A percentile compares a stretch with the other conserved stretches of the same genome.
These are phyloP conservation scores for Lumnitzera racemosa DNA, from an alignment of 345 rosid species.

Conservation along the genomic window DNA sequence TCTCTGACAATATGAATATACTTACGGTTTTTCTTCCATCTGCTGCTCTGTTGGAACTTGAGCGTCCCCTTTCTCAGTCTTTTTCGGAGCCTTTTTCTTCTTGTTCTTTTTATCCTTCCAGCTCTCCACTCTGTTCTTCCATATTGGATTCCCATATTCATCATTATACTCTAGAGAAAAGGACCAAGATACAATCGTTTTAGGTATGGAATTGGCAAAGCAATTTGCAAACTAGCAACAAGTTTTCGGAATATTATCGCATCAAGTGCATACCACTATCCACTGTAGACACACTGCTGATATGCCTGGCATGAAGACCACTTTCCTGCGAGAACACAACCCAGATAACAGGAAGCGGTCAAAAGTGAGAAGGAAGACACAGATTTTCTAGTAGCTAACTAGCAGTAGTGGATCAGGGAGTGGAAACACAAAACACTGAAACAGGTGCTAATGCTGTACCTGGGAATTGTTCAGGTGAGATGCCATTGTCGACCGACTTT, in stretches of 20 bases:
- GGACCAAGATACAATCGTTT: constrained; percentile 5
- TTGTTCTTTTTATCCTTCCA: constrained; percentile 94
- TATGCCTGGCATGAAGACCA: constrained; percentile 87
- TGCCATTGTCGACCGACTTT: constrained; percentile 32
- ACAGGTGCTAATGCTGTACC: constrained; percentile 21
- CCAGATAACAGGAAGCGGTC: constrained; percentile 4
- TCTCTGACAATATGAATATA: neutral
- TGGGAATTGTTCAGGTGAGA: constrained; percentile 41
- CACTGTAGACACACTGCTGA: constrained; percentile 79
- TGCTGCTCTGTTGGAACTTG: constrained; percentile 77
- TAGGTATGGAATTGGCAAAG: neutral
- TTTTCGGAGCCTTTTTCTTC: constrained; percentile 56
- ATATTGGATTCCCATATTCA: constrained; percentile 83
- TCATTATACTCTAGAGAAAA: constrained; percentile 60
- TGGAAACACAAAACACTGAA: neutral
- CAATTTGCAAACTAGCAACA: neutral
- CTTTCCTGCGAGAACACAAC: constrained; percentile 45
- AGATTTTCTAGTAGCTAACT: too few species aligned
- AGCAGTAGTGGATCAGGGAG: too few species aligned
- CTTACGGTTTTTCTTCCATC: constrained; percentile 78
- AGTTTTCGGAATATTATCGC: neutral
- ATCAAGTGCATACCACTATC: constrained; percentile 65
- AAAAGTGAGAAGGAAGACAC: neutral
- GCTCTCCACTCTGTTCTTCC: constrained; percentile 97
- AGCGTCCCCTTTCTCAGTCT: constrained; percentile 43